Percentiles rank a stretch among this genome's conserved stretches.
phyloP scores from a whole-genome alignment of 2,329 filamentous ascomycete genomes.

The Diaporthe citrichinensis region DNA sequence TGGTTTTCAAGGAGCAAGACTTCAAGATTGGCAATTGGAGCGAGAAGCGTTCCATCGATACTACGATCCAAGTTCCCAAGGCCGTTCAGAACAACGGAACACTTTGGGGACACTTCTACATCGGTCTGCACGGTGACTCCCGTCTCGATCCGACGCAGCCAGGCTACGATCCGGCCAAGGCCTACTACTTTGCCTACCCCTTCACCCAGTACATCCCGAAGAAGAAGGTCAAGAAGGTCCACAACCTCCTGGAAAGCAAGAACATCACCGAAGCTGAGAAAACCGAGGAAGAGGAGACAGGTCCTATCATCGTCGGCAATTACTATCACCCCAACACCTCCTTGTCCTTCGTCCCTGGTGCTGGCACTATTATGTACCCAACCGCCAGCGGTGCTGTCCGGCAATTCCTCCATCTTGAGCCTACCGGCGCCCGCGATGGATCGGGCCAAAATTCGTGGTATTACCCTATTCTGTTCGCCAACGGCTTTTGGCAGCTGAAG shows the following conservation, averaged over 20 bases:
- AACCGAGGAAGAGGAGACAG: constrained; percentile 66
- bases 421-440: constrained; percentile 84
- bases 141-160: constrained; percentile 81
- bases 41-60: constrained; percentile 83
- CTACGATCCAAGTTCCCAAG: constrained; percentile 81
- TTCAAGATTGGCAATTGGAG: constrained; percentile 85
- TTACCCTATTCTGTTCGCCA: constrained; percentile 88
- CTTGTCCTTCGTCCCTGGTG: constrained; percentile 86
- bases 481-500: constrained; percentile 97
- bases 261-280: constrained; percentile 61
- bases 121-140: constrained; percentile 79
- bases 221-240: constrained; percentile 90
- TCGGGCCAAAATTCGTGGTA: constrained; percentile 95
- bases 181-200: constrained; percentile 87
- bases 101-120: constrained; percentile 93
- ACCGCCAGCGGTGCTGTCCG: constrained; percentile 80
- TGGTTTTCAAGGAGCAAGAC: constrained; percentile 84
- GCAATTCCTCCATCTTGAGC: constrained; percentile 84
- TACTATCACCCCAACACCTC: constrained; percentile 98
- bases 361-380: constrained; percentile 77
- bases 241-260: constrained; percentile 81
- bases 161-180: constrained; percentile 80
- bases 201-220: constrained; percentile 91
- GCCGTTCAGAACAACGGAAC: constrained; percentile 93
- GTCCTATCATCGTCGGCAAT: constrained; percentile 78